Evolutionary conservation across 495 filamentous ascomycete genomes (phyloP), one percentile per base, ranked within the genome.

Genomic region (Delitschia confertaspora): DNA sequence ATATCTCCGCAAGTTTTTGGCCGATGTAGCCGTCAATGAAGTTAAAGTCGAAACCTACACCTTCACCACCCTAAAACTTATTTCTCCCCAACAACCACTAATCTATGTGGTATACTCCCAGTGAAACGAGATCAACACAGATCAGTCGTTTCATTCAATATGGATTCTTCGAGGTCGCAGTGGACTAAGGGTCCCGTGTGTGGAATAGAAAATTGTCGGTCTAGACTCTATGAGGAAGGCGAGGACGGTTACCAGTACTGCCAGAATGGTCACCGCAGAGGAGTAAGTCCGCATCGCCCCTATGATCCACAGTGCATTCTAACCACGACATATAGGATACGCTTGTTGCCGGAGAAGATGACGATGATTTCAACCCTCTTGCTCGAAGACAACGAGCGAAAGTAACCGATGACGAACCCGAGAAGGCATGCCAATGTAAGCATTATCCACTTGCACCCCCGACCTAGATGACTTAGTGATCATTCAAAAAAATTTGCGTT

Each of bases 311-410:
- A n/a, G n/a, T n/a, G n/a, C n/a, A n/a, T n/a, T n/a, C n/a, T n/a
- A n/a, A n/a, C n/a, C n/a, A n/a, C n/a, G n/a, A n/a, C n/a, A n/a
- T n/a, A n/a, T 32, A 58, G 55, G 32, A 46, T 9, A 47, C 42
- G 7, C 45, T 56, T 6, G 34, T 55, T 13, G 45, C 78, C 33
- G 80, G 82, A 61, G 76, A 77, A 48, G 85, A 89, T 54, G 77
- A 82, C 38, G 88, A 88, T 49, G 77, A 79, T 53, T 87, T 81
- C 49, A 79, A 73, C 68, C 10, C 66, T 71, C 38, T 84, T 84
- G 36, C 73, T 71, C 46, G 78, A 70, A 43, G 47, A 23, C 17
- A 19, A 17, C 23, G 37, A 9, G 64, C 66, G 36, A 67, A 74
- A 24, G 61, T 69, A 54, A 76, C 72, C 45, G 70, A 71, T 39